Base-by-base conservation (phyloP, 306 rosid species). In the Glycyrrhiza uralensis region DNA sequence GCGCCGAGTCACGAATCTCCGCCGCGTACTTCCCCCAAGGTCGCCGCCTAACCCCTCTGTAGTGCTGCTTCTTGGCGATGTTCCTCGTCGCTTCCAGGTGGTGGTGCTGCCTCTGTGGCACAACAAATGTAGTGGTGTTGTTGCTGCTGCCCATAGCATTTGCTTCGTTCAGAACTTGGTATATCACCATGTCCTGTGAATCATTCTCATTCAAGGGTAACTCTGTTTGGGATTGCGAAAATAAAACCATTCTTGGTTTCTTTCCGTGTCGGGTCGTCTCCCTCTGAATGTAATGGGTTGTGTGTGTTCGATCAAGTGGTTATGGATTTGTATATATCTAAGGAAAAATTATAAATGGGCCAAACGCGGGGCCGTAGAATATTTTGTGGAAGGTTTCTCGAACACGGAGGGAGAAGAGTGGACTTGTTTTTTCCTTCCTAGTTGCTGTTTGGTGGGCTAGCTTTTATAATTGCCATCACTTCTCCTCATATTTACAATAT, bases 11-110 rank as follows among this genome's bases (percentile, higher is more conserved):
- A 0, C 98, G 92, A 47, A 92, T 92, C 87, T 92, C 98, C 2
- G 98, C 96, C 0, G 98, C 98, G 30, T 85, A 92, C 55, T 92
- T 92, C 13, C 98, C 98, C 98, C 98, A 92, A 0, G 98, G 98
- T 1, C 98, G 85, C 6, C 88, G 83, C 66, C 98, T 71, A 5
- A 92, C 98, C 2, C 98, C 98, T 54, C 98, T 76, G 67, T 90
- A 92, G 81, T 90, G 98, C 77, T 90, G 98, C 77, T 89, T 92
- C 84, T 88, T 92, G 12, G 69, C 71, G 3, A 89, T 69, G 79
- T 5, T 59, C 50, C 57, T 67, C 1, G 76, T 41, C 0, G 90
- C 72, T 23, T 84, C 82, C 0, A 86, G 79, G 66, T 78, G 87
- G 26, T 82, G 74, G 24, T 51, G 57, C 0, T 62, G 46, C 2